A percentile compares a stretch with the other conserved stretches of the same genome.
Evolutionary conservation across 805 yeast genomes (phyloP).

Genomic region (Pichia gijzeniarum): DNA sequence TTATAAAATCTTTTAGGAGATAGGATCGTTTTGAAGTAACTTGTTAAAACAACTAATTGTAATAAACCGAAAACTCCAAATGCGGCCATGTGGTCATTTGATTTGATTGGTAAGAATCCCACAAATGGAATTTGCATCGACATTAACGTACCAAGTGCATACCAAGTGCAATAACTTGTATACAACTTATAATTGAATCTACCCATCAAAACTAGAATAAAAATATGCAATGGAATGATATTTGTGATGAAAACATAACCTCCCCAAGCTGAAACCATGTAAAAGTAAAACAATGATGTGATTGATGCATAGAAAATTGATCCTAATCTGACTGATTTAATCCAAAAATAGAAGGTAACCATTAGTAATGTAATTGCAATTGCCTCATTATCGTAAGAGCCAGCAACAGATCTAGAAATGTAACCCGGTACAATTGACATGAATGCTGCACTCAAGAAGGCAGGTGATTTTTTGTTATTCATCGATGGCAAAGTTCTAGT

Average conservation of each 20-base stretch:
- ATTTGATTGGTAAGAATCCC: constrained; percentile 92
- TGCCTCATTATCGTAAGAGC: constrained; percentile 98
- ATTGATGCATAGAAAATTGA: constrained; percentile 77
- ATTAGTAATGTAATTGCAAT: constrained; percentile 92
- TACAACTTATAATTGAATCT: constrained; percentile 79
- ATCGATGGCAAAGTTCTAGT: constrained; percentile 48
- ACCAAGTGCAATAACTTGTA: constrained; percentile 94
- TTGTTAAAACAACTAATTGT: constrained; percentile 84
- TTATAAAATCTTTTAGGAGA: constrained; percentile 67
- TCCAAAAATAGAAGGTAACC: constrained; percentile 96
- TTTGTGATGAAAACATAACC: constrained; percentile 98
- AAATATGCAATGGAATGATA: constrained; percentile 91
- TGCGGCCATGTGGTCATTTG: constrained; percentile 98
- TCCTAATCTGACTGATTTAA: constrained; percentile 87
- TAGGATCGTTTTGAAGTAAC: constrained; percentile 68
- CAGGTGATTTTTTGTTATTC: constrained; percentile 51
- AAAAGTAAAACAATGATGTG: constrained; percentile 86
- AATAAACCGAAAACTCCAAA: constrained; percentile 93
- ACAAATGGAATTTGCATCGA: constrained; percentile 99
- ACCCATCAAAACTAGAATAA: constrained; percentile 88
- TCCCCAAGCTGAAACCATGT: constrained; percentile 99
- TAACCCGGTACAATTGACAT: constrained; percentile 99
- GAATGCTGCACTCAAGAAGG: constrained; percentile 85
- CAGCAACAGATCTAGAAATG: constrained; percentile 97
- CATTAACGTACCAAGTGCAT: constrained; percentile 92